Evolutionary conservation across 1,284 basidiomycete species (phyloP).

Genomic region (Chiua sp.): DNA sequence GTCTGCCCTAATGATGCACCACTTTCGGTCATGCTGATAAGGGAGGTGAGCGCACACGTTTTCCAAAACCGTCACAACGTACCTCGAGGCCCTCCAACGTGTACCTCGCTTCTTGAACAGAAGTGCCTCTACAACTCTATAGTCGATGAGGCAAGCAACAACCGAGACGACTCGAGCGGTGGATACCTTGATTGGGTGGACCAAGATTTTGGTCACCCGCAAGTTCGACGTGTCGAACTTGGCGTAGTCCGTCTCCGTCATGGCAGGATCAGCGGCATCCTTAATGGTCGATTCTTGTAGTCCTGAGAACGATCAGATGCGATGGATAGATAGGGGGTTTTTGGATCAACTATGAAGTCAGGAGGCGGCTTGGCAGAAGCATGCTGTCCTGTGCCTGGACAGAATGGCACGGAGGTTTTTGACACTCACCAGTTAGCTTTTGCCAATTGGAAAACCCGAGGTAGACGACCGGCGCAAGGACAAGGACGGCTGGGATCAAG

Average conservation of each 20-base stretch:
- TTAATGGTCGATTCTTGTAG: background rate
- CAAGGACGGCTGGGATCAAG: slow-evolving; percentile 10
- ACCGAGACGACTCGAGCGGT: slow-evolving; percentile 1
- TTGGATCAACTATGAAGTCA: background rate
- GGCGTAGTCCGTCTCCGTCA: slow-evolving; percentile 18
- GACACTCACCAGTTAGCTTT: slow-evolving; percentile 17
- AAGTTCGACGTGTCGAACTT: slow-evolving; percentile 43
- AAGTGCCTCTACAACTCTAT: slow-evolving; percentile 68
- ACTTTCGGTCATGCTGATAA: slow-evolving; percentile 67
- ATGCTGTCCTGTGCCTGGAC: background rate
- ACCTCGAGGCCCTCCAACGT: slow-evolving; percentile 72
- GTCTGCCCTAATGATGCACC: slow-evolving; percentile 66
- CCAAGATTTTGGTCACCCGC: slow-evolving; percentile 60
- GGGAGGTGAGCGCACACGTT: background rate
- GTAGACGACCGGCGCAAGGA: slow-evolving; percentile 24
- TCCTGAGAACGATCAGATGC: slow-evolving; percentile 20
- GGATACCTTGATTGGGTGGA: slow-evolving; percentile 71
- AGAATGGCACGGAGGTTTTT: background rate
- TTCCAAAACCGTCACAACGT: slow-evolving; percentile 13
- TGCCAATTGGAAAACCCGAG: slow-evolving; percentile 13
- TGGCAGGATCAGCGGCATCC: background rate
- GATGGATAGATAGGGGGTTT: slow-evolving; percentile 11
- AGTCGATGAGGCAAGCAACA: slow-evolving; percentile 6
- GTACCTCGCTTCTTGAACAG: slow-evolving; percentile 59
- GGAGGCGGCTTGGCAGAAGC: background rate